These are phyloP conservation scores for Heritiera littoralis DNA, from an alignment of 345 rosid genomes.

Conservation along the genomic window DNA sequence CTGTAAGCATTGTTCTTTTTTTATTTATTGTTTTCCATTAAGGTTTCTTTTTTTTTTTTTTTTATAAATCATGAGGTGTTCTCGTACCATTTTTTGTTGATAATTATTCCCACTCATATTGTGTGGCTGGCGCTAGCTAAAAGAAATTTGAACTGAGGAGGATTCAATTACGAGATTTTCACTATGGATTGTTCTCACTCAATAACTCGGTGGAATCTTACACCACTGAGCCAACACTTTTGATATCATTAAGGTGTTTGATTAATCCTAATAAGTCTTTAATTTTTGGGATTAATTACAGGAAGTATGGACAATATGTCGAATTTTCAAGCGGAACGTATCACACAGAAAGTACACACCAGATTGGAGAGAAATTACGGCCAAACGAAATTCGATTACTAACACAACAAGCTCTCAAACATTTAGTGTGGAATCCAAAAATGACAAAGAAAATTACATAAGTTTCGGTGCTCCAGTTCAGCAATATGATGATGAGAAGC, in stretches of 20 bases:
- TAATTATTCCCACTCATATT: too few relatives aligned
- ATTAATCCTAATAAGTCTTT: background rate
- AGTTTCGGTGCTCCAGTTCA: conserved; percentile 45
- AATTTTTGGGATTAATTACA: conserved; percentile 18
- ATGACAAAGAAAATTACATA: conserved; percentile 42
- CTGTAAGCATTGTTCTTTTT: conserved; percentile 46
- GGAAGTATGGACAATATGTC: conserved; percentile 92
- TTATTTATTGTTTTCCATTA: background rate
- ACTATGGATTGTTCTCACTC: too few relatives aligned
- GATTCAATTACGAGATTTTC: too few relatives aligned
- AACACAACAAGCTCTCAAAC: conserved; percentile 28
- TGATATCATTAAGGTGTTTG: background rate
- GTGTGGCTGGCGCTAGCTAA: too few relatives aligned
- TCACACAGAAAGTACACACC: conserved; percentile 51
- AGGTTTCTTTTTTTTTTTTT: too few relatives aligned
- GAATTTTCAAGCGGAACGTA: conserved; percentile 66
- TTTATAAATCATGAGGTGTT: too few relatives aligned
- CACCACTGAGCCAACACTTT: too few relatives aligned
- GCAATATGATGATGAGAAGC: conserved; percentile 28
- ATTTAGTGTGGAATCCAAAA: conserved; percentile 29
- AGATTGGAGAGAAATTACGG: conserved; percentile 58
- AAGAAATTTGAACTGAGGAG: too few relatives aligned
- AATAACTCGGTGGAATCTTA: too few relatives aligned
- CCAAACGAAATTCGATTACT: conserved; percentile 28
- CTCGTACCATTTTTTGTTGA: too few relatives aligned